Evolutionary conservation across 2,329 filamentous ascomycete species (phyloP).

Genomic region (Cryphonectria carpinicola): DNA sequence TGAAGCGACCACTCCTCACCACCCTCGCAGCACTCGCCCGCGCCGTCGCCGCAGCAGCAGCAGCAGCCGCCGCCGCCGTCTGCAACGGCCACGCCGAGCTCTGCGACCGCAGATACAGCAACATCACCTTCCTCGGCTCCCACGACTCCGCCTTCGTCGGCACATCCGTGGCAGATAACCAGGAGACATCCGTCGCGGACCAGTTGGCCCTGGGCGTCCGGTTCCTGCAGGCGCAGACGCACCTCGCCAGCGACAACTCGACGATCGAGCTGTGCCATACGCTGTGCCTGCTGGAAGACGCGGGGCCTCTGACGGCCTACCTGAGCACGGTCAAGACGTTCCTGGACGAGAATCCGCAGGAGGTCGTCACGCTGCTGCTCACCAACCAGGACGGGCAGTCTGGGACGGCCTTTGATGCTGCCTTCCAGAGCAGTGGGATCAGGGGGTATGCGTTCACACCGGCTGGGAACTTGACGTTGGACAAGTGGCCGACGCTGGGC

Average conservation of each 20-base stretch:
- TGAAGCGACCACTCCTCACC: not conserved
- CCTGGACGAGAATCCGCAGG: conserved; percentile 61
- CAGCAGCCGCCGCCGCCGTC: conserved; percentile 30
- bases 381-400: conserved; percentile 63
- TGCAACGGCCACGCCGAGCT: conserved; percentile 64
- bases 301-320: conserved; percentile 58
- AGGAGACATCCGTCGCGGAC: conserved; percentile 59
- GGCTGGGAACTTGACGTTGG: conserved; percentile 41
- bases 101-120: conserved; percentile 61
- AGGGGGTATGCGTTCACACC: conserved; percentile 62
- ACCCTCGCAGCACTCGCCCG: not conserved
- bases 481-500: conserved; percentile 72
- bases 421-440: conserved; percentile 60
- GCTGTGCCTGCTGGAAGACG: conserved; percentile 62
- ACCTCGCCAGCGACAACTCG: conserved; percentile 52
- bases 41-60: conserved; percentile 30
- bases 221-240: conserved; percentile 67
- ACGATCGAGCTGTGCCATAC: conserved; percentile 67
- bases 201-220: conserved; percentile 67
- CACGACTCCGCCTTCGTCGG: conserved; percentile 71
- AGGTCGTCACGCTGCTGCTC: conserved; percentile 66
- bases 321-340: conserved; percentile 62
- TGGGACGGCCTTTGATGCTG: conserved; percentile 56
- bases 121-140: conserved; percentile 63
- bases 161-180: conserved; percentile 57